A percentile compares a stretch with the other conserved stretches of the same genome.
Evolutionary conservation across 805 yeast genomes (phyloP).

Genomic region (Myxozyma mucilagina): DNA sequence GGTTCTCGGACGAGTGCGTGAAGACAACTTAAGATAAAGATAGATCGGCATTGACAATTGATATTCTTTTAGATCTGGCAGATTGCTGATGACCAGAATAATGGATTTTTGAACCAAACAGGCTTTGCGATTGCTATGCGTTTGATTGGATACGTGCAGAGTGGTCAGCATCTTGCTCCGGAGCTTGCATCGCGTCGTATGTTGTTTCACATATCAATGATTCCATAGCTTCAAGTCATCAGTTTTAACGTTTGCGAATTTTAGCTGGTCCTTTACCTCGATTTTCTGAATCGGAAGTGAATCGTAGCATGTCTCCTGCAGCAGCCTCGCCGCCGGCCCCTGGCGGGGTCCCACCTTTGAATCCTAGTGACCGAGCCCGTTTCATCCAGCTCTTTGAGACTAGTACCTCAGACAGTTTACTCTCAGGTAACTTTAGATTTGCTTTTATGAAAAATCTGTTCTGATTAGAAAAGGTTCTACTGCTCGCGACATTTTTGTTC

Average conservation of each 20-base stretch:
- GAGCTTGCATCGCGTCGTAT: conserved; percentile 49
- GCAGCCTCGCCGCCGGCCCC: not conserved
- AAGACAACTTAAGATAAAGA: not conserved
- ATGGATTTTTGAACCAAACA: conserved; percentile 76
- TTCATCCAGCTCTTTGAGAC: conserved; percentile 36
- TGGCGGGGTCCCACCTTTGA: conserved; percentile 39
- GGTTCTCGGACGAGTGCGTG: conserved; percentile 60
- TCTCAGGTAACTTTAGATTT: conserved; percentile 12
- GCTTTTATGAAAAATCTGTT: not conserved
- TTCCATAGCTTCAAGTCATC: not conserved
- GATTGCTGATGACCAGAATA: conserved; percentile 82
- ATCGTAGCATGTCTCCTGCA: conserved; percentile 5
- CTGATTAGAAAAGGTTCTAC: conserved; percentile 45
- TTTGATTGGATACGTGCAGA: conserved; percentile 82
- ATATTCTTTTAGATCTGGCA: conserved; percentile 69
- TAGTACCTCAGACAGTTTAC: conserved; percentile 9
- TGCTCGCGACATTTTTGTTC: conserved; percentile 79
- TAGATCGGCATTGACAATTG: not conserved
- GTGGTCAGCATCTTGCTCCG: conserved; percentile 59
- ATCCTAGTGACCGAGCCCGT: conserved; percentile 41
- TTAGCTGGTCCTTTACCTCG: conserved; percentile 64
- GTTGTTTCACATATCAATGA: conserved; percentile 5
- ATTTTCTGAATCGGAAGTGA: conserved; percentile 44
- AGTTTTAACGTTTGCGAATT: conserved; percentile 8
- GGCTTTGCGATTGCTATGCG: conserved; percentile 88